Evolutionary conservation across 108 stramenopile species (phyloP).

Genomic region (Cyclotella atomus): DNA sequence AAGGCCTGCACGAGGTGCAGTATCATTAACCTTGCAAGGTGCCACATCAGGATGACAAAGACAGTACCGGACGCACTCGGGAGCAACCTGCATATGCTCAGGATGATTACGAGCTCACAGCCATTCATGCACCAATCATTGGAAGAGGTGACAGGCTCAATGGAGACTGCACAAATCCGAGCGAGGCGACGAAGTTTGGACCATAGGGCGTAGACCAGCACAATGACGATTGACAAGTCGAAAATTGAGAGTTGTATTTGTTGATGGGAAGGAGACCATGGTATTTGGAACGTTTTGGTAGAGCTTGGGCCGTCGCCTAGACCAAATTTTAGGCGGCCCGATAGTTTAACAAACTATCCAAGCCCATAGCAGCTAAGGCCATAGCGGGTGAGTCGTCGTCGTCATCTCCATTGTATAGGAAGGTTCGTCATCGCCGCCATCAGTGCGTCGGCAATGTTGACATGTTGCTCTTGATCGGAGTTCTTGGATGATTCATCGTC

Average conservation of each 20-base stretch:
- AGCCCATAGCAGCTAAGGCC: background rate
- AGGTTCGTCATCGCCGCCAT: background rate
- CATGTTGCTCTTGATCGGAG: background rate
- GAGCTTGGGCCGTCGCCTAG: background rate
- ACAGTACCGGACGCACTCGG: no score
- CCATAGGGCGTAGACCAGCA: no score
- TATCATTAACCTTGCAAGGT: conserved; percentile 2
- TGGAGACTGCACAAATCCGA: no score
- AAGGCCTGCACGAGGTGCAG: background rate
- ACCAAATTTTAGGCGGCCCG: conserved; percentile 2
- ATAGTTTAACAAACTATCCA: background rate
- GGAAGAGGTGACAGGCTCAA: no score
- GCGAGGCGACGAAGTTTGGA: no score
- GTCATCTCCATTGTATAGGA: background rate
- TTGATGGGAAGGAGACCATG: background rate
- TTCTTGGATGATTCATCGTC: background rate
- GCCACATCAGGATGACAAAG: no score
- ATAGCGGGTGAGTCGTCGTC: background rate
- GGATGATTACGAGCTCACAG: no score
- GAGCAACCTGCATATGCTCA: no score
- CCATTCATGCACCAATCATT: no score
- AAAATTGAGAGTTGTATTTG: background rate
- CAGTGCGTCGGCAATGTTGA: background rate
- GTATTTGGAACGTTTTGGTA: background rate
- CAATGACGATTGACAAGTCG: background rate